Base-by-base conservation (phyloP, 2,329 filamentous ascomycete genomes). In the Fusarium pseudonygamai region DNA sequence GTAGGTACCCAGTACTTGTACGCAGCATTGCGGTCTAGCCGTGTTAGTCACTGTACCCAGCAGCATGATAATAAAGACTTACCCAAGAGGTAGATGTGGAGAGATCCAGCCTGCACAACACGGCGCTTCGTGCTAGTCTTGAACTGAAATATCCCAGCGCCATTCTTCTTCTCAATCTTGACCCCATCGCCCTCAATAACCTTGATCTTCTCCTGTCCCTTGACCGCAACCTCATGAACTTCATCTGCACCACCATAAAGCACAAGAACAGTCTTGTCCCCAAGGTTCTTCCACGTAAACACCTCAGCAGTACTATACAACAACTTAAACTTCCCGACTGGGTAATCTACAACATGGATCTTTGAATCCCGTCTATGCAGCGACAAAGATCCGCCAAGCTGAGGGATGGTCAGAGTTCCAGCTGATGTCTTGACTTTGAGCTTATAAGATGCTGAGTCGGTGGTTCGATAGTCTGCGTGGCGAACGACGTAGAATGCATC, bases 221-320 rank as follows among this genome's bases (percentile, higher is more conserved):
- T 79, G 24, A 91, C 77, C 1, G 87, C 88, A 36, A 93, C 82
- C 74, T 93, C 92, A 69, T 93, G 90, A 4, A 83, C 82, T 75
- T 93, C 92, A 20, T 85, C 85, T 1, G 86, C 83, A 1, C 88
- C 90, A 7, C 89, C 90, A 71, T 93, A 93, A 7, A 93, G 81
- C 4, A 93, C 80, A 5, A 93, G 80, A 2, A 90, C 87, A 20
- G 88, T 91, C 78, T 86, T 88, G 43, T 87, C 82, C 0, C 84
- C 84, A 67, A 91, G 90, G 58, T 87, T 85, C 79, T 93, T 91
- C 88, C 91, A 92, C 0, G 91, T 93, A 69, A 91, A 89, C 30
- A 93, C 87, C 75, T 94, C 92, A 0, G 90, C 90, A 5, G 92
- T 91, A 0, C 90, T 93, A 80, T 93, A 94, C 2, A 93, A 79